Evolutionary conservation across 2,329 filamentous ascomycete genomes (phyloP).

Genomic region (Sclerotinia sclerotiorum): DNA sequence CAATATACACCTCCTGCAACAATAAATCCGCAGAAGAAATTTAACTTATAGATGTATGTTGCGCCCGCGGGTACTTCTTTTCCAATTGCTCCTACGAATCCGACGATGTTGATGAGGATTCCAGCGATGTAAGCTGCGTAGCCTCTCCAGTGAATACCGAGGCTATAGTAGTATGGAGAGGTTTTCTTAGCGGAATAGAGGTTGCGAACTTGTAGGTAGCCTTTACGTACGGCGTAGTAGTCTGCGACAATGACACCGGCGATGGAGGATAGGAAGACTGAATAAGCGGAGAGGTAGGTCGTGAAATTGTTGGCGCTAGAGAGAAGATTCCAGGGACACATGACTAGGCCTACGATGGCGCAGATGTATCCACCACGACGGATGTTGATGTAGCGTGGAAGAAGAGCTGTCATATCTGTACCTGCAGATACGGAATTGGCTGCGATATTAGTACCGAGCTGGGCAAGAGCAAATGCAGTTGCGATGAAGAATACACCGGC

Average conservation of each 20-base stretch:
- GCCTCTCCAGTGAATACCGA: constrained; percentile 77
- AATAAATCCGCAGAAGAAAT: constrained; percentile 84
- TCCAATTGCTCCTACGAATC: constrained; percentile 82
- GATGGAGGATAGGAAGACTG: constrained; percentile 90
- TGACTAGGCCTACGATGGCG: constrained; percentile 73
- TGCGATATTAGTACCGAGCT: constrained; percentile 83
- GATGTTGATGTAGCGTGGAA: constrained; percentile 80
- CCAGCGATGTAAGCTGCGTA: constrained; percentile 81
- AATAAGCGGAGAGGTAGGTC: constrained; percentile 88
- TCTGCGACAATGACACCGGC: constrained; percentile 88
- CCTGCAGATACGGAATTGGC: constrained; percentile 78
- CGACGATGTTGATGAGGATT: constrained; percentile 87
- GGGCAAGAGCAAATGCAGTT: constrained; percentile 70
- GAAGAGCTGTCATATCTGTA: constrained; percentile 76
- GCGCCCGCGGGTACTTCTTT: constrained; percentile 71
- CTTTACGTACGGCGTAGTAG: constrained; percentile 82
- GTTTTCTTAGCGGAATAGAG: constrained; percentile 70
- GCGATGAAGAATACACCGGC: constrained; percentile 76
- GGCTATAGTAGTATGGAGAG: constrained; percentile 71
- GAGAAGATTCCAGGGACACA: constrained; percentile 84
- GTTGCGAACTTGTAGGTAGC: constrained; percentile 75
- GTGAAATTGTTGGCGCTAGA: constrained; percentile 78
- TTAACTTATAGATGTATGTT: constrained; percentile 83
- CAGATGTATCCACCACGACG: constrained; percentile 85
- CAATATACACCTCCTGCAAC: constrained; percentile 69